Evolutionary conservation across 2,329 filamentous ascomycete species (phyloP).

Genomic region (Fusarium sp.): DNA sequence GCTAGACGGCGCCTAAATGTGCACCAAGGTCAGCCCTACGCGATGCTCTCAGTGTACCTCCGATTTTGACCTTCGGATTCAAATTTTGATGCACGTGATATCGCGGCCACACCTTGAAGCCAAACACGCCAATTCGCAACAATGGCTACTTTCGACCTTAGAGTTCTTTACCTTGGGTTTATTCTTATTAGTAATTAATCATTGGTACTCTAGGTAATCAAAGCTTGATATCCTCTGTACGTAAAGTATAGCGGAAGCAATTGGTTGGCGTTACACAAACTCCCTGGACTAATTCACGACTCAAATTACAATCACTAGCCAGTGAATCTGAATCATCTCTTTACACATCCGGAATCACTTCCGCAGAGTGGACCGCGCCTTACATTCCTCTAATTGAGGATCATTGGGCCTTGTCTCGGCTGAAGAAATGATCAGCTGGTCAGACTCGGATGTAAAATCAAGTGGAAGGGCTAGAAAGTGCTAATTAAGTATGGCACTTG

Average conservation of each 20-base stretch:
- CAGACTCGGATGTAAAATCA: neutral
- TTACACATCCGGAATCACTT: neutral
- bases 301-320: neutral
- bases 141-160: neutral
- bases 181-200: neutral
- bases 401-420: neutral
- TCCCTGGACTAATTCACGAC: neutral
- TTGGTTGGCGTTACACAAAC: too few species aligned
- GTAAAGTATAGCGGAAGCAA: too few species aligned
- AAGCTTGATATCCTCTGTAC: too few species aligned
- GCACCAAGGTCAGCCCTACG: neutral
- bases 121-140: too few species aligned
- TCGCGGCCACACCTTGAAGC: conserved; percentile 4
- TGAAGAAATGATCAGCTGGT: neutral
- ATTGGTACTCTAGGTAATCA: too few species aligned
- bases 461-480: too few species aligned
- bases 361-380: neutral
- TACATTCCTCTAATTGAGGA: neutral
- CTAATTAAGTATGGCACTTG: too few species aligned
- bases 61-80: neutral
- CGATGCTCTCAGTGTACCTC: neutral
- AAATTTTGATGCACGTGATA: conserved; percentile 26
- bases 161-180: neutral
- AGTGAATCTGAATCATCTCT: neutral
- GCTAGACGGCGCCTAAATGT: neutral